These are phyloP conservation scores for Heliosperma pusillum DNA, from an alignment of 148 eudicot species.

Conservation along the genomic window DNA sequence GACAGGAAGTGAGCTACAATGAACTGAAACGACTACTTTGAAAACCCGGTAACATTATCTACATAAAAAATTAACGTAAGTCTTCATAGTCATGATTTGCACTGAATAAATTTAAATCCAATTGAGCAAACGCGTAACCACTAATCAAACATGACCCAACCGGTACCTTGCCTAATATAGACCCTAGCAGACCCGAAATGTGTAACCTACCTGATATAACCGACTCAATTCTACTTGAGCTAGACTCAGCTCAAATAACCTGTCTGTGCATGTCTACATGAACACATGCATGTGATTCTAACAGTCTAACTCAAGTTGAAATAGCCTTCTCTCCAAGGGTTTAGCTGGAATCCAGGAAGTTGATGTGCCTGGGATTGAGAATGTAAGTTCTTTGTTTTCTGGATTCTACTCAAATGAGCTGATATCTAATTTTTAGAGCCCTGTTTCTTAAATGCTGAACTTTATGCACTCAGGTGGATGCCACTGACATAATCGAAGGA, in stretches of 20 bases:
- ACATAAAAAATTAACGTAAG: too few relatives aligned
- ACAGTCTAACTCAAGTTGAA: background rate
- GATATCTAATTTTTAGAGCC: background rate
- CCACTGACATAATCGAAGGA: slow-evolving; percentile 70
- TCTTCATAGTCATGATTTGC: background rate
- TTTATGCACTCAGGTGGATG: slow-evolving; percentile 59
- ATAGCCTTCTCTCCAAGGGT: slow-evolving; percentile 89
- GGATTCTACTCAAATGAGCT: slow-evolving; percentile 1
- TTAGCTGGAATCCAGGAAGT: slow-evolving; percentile 94
- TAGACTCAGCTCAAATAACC: background rate
- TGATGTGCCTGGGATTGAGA: slow-evolving; percentile 82
- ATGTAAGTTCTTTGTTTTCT: slow-evolving; percentile 43
- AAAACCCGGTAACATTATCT: too few relatives aligned
- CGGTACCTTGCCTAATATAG: background rate
- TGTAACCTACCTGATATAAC: background rate
- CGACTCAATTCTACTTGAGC: background rate
- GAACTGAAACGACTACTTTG: background rate
- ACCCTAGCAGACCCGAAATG: too few relatives aligned
- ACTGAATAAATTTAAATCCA: background rate
- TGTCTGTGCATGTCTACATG: background rate
- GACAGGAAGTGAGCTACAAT: background rate
- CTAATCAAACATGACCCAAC: background rate
- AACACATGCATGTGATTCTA: background rate
- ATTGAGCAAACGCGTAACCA: background rate
- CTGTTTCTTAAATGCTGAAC: background rate